Evolutionary conservation across 345 rosid genomes (phyloP), one percentile per base, ranked within the genome.

Genomic region (Lumnitzera racemosa): DNA sequence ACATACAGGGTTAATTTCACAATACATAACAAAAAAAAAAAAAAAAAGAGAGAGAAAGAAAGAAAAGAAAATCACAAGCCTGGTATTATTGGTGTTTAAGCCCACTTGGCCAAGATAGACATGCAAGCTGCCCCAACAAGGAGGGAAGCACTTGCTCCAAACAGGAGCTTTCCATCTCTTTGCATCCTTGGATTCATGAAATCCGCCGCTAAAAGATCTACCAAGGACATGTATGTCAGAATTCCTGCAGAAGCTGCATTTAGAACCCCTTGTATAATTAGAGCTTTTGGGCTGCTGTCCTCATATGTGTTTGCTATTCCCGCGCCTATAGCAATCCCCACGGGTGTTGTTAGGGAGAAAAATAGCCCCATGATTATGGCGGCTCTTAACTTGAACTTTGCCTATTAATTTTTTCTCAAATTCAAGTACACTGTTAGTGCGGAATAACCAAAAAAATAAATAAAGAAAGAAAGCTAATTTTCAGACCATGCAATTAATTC

Each of bases 241-340:
- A 88, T 83, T 60, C 91, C 91, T 2, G 87, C 83, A 0, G 87
- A 73, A 24, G 86, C 84, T 17, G 91, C 72, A 36, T 85, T 70
- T 4, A 85, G 63, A 2, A 78, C 49, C 10, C 91, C 96, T 65
- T 81, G 77, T 12, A 81, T 77, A 3, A 83, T 72, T 15, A 83
- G 73, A 58, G 89, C 84, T 8, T 50, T 71, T 12, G 77, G 73
- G 61, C 76, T 80, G 47, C 55, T 76, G 23, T 76, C 83, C 11
- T 76, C 47, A 66, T 85, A 81, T 1, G 50, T 20, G n/a, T 59
- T 72, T 0, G 85, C 66, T 70, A 88, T 72, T 10, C 74, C 86
- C 62, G 79, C 80, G 13, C 87, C 87, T 0, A 82, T 62, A 0
- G 51, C 82, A 2, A 84, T 84, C 12, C 89, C 91, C 11, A 73